Conservation (phyloP, 164 flowering plant species). For the Kalanchoe fedtschenkoi region DNA sequence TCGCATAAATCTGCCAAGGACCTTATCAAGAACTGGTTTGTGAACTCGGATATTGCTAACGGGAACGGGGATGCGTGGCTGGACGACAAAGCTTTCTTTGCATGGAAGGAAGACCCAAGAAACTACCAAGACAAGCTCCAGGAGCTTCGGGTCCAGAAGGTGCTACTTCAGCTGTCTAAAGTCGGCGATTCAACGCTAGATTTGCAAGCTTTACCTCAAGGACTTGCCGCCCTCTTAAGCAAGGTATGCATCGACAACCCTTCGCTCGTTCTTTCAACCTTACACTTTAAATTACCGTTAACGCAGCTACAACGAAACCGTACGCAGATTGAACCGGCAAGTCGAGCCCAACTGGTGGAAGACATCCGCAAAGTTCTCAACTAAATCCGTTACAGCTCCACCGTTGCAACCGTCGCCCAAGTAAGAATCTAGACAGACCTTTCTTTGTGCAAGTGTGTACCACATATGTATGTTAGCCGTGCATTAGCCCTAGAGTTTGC, state of each 20-base stretch:
- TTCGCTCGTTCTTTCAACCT: neutral
- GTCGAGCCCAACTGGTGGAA: conserved; percentile 19
- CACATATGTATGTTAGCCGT: neutral
- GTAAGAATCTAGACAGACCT: neutral
- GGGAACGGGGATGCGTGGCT: conserved; percentile 47
- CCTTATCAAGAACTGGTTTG: conserved; percentile 68
- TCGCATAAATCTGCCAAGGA: conserved; percentile 52
- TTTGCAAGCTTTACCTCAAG: conserved; percentile 77
- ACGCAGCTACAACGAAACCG: neutral
- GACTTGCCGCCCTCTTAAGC: conserved; percentile 66
- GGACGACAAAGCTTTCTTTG: conserved; percentile 69
- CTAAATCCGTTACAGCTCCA: neutral
- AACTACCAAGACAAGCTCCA: conserved; percentile 60
- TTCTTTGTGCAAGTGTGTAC: neutral
- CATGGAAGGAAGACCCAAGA: conserved; percentile 58
- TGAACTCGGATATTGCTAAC: conserved; percentile 27
- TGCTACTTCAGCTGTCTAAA: conserved; percentile 51
- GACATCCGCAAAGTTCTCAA: conserved; percentile 35
- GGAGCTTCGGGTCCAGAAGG: conserved; percentile 68
- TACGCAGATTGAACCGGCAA: conserved; percentile 46
- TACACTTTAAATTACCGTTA: neutral
- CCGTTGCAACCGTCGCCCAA: neutral
- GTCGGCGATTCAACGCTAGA: conserved; percentile 59
- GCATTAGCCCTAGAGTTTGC: neutral
- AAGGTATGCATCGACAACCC: conserved; percentile 44